Evolutionary conservation across 1,139 yeast species (phyloP).

Genomic region (Pichia sp.): DNA sequence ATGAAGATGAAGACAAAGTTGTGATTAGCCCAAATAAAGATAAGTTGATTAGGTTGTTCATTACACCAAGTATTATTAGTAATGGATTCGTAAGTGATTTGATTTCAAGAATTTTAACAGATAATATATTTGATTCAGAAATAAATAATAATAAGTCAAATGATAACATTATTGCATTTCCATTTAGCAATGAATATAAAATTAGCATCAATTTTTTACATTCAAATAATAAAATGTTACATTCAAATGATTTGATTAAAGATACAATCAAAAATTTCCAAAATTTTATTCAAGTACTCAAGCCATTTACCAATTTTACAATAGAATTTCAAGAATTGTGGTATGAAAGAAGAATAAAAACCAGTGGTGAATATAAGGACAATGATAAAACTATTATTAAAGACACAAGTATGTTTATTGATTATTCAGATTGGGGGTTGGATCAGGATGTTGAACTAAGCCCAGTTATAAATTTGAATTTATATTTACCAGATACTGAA

Average conservation of each 20-base stretch:
- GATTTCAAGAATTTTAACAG: constrained; percentile 32
- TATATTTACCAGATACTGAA: constrained; percentile 53
- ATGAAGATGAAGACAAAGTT: constrained; percentile 26
- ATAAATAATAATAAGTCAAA: constrained; percentile 15
- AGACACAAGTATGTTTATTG: constrained; percentile 64
- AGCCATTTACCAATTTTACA: constrained; percentile 59
- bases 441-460: constrained; percentile 41
- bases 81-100: constrained; percentile 33
- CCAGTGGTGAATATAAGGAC: constrained; percentile 6
- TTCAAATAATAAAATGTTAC: constrained; percentile 49
- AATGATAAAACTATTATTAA: constrained; percentile 8
- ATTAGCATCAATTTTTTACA: constrained; percentile 53
- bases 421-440: constrained; percentile 73
- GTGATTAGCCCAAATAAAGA: constrained; percentile 34
- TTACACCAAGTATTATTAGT: constrained; percentile 30
- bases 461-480: constrained; percentile 64
- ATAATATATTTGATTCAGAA: constrained; percentile 36
- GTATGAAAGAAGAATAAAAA: constrained; percentile 33
- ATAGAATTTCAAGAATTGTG: constrained; percentile 76
- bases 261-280: constrained; percentile 39
- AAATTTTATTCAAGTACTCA: constrained; percentile 38
- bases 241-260: constrained; percentile 37
- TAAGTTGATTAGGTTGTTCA: constrained; percentile 28
- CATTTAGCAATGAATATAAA: constrained; percentile 22
- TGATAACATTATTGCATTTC: constrained; percentile 17